Evolutionary conservation across 192 early-diverging fungal genomes (phyloP), one percentile per base, ranked within the genome.

Genomic region (Haplosporangium gracile): DNA sequence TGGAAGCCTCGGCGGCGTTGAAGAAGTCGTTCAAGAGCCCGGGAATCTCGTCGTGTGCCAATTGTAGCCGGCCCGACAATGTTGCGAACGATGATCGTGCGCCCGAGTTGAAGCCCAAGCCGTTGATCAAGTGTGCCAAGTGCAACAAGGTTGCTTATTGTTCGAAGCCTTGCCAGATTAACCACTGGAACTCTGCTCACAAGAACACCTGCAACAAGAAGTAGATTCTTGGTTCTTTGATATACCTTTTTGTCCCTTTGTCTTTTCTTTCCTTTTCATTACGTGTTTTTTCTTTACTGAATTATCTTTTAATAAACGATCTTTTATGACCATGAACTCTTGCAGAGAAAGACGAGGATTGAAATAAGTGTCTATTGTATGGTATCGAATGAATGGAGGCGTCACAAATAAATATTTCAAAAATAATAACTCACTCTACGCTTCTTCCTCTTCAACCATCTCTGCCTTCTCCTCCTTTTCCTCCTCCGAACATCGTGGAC

Each of bases 71-170:
- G 16, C 75, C 75, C 22, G 84, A 86, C 72, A 86, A 86, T 80
- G 75, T 86, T 43, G 84, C 84, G 26, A 86, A 86, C 72, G 79
- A 81, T 42, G 88, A 39, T 20, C 77, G 55, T 72, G 82, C 74
- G 22, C 77, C 51, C 57, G 89, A 77, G 74, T 76, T 81, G 75
- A 87, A 68, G 71, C 85, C 85, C 47, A 85, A 90, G 71, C 79
- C 91, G 26, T 75, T 93, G 49, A 75, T 93, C 69, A 81, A 87
- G 75, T 93, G 92, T 78, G 79, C 82, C 70, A 90, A 87, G 36
- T 93, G 92, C 82, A 88, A 74, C 63, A 83, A 85, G 43, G 89
- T 90, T 29, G 91, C 91, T 70, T 93, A 93, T 75, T 93, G 92
- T 72, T 90, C 89, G 22, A 80, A 89, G 78, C 91, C 92, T 49